A percentile compares a stretch with the other conserved stretches of the same genome.
phyloP scores from a whole-genome alignment of 2,329 filamentous ascomycete genomes.

The Phyllosticta citrichinensis region DNA sequence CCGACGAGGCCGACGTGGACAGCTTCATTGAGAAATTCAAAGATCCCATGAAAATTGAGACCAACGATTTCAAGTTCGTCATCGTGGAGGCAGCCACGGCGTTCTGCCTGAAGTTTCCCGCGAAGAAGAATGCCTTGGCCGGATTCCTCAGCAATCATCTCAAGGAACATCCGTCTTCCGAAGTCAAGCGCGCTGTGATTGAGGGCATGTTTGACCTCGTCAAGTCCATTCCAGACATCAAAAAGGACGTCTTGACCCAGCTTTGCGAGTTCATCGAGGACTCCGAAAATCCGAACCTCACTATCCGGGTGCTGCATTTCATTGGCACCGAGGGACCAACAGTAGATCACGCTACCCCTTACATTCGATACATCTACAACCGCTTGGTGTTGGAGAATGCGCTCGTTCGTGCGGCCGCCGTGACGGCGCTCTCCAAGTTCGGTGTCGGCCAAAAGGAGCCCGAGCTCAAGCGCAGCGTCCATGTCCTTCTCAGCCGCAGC shows the following conservation, averaged over 20 bases:
- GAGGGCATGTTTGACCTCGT: constrained; percentile 99
- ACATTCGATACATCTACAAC: constrained; percentile 99
- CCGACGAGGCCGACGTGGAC: constrained; percentile 94
- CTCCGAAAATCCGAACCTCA: constrained; percentile 97
- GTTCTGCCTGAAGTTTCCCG: constrained; percentile 92
- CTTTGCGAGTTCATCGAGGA: constrained; percentile 99
- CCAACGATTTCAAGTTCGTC: constrained; percentile 99
- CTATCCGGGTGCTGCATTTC: constrained; percentile 87
- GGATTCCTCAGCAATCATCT: constrained; percentile 95
- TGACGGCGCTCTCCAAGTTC: constrained; percentile 93
- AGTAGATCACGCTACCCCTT: constrained; percentile 93
- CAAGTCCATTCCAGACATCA: constrained; percentile 90
- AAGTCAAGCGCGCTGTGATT: constrained; percentile 95
- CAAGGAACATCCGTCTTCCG: constrained; percentile 92
- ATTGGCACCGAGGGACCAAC: constrained; percentile 91
- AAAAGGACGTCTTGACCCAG: constrained; percentile 72
- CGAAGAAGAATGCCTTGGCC: constrained; percentile 96
- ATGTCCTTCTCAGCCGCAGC: constrained; percentile 84
- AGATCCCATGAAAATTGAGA: constrained; percentile 97
- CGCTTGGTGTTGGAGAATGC: constrained; percentile 95
- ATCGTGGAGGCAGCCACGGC: constrained; percentile 97
- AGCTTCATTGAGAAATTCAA: constrained; percentile 98
- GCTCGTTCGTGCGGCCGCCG: constrained; percentile 86
- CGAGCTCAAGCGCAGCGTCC: constrained; percentile 92
- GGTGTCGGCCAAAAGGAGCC: constrained; percentile 93